Base-by-base conservation (phyloP, 768 basidiomycete genomes). In the Tylopilus sp. region DNA sequence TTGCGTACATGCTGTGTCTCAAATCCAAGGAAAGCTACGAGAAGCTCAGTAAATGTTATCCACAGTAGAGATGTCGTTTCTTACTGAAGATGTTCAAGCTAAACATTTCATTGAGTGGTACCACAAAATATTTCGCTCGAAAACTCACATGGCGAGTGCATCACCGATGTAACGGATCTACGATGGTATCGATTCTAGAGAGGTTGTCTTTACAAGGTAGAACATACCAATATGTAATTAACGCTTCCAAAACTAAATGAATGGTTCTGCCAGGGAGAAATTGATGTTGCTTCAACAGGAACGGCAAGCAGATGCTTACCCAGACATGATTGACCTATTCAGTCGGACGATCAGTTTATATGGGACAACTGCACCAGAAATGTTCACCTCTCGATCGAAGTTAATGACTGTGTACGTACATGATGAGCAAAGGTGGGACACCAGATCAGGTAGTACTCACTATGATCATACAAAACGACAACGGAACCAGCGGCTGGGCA, bases 121-220 rank as follows among this genome's bases (percentile, higher is more conserved):
- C 43, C 24, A 16, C 2, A 6, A 40, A 26, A 48, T 6, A 16
- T 11, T 31, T 25, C 6, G 7, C 13, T 22, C 9, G 26, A 21
- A 19, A 16, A 45, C 64, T 55, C 26, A 64, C 63, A 61, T 58
- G 21, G 46, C 50, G 25, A 66, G 22, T 3, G 30, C 50, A 30
- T 65, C 50, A n/a, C 63, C 63, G 2, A 65, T 47, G 16, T 63
- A 64, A 9, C 64, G 64, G n/a, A 64, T 63, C 63, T 66, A 14
- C 14, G 4, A 24, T 19, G 21, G 10, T 6, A 16, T 28, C 3
- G 13, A 38, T 28, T 29, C 9, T 21, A 1, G 28, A 21, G 3
- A 3, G 22, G n/a, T n/a, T n/a, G n/a, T n/a, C n/a, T n/a, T n/a
- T 26, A 19, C 3, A 21, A 24, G 6, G 24, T n/a, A 25, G 6